Evolutionary conservation across 2,329 filamentous ascomycete genomes (phyloP), one percentile per base, ranked within the genome.

Genomic region (Hansfordia pulvinata): DNA sequence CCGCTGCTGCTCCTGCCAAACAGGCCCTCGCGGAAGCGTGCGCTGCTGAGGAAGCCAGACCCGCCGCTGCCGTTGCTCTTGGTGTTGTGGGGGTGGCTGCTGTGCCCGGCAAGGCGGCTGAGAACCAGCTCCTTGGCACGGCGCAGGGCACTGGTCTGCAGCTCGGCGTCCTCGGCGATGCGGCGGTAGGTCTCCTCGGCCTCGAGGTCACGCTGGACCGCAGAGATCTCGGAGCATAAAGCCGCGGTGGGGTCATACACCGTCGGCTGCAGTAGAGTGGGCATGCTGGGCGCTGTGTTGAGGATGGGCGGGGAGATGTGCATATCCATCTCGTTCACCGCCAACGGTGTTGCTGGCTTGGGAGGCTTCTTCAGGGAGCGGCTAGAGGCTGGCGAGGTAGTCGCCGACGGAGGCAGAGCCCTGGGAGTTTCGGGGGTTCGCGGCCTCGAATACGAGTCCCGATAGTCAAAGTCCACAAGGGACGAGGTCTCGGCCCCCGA

Each of bases 51-150:
- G 30, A 53, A 45, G 19, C 39, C 32, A 23, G 50, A 38, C 31
- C 45, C 40, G 29, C 32, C 28, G 23, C 31, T 36, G 25, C 47
- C 40, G 23, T 44, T 42, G 30, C 31, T 27, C 5, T 37, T 24
- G 32, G 29, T 31, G n/a, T 35, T 33, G 28, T 35, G 36, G 23
- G 33, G 30, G 16, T 38, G 33, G 28, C 62, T 72, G 42, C 74
- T 64, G 29, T 58, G 58, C 38, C 58, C 64, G 26, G 26, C 25
- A 2, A 76, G 57, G 38, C 72, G 72, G 33, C 55, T 59, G 29
- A 76, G 50, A 9, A 77, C 69, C 1, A 67, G 64, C 35, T 70
- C 67, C 42, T 68, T 70, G 18, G 71, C 72, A 31, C 65, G 63
- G 40, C 60, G 58, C 26, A 77, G 51, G 8, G 69, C 66, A 36